Conservation (phyloP, 192 early-diverging fungal genomes). For the Glomus cerebriforme region DNA sequence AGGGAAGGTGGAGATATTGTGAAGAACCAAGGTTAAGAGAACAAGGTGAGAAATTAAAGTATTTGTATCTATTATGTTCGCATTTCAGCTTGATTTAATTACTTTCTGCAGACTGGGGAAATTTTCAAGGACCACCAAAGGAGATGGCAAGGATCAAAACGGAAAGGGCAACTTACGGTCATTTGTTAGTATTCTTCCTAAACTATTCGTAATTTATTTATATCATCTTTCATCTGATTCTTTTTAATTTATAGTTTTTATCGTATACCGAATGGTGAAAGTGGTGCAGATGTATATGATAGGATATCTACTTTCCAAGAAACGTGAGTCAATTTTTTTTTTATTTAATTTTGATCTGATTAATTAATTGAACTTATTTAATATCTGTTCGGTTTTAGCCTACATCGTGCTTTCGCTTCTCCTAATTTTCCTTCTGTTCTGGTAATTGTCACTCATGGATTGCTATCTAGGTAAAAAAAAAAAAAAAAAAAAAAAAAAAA, state of each 20-base stretch:
- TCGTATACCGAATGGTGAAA: slow-evolving; percentile 29
- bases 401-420: slow-evolving; percentile 24
- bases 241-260: slow-evolving; percentile 12
- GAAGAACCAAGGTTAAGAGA: slow-evolving; percentile 31
- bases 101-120: slow-evolving; percentile 18
- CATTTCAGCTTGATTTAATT: neutral
- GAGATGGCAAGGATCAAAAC: slow-evolving; percentile 10
- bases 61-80: neutral
- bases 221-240: neutral
- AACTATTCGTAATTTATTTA: neutral
- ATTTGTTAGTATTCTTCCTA: slow-evolving; percentile 21
- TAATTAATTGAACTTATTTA: neutral
- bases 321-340: neutral
- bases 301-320: slow-evolving; percentile 28
- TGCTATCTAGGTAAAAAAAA: neutral
- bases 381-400: neutral
- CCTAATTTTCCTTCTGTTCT: slow-evolving; percentile 14
- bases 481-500: no score
- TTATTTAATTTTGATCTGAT: neutral
- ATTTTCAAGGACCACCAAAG: slow-evolving; percentile 11
- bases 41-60: slow-evolving; percentile 16
- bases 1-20: slow-evolving; percentile 14
- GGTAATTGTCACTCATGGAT: slow-evolving; percentile 24
- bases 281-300: slow-evolving; percentile 29
- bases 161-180: slow-evolving; percentile 18